These are phyloP conservation scores for Plasmodium knowlesi DNA, from an alignment of 169 alveolate species.

Conservation along the genomic window DNA sequence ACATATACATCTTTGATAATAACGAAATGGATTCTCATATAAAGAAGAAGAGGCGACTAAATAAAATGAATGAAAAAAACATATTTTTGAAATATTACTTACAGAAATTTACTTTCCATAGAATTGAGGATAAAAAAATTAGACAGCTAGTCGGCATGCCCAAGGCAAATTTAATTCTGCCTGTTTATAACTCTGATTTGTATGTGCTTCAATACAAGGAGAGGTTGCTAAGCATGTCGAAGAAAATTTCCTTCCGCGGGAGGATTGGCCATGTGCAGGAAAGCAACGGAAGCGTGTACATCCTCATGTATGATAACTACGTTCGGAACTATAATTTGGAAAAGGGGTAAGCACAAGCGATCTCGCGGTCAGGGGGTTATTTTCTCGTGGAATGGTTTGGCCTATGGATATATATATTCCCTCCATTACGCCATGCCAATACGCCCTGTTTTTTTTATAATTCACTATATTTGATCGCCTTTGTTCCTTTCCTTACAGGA, in stretches of 20 bases:
- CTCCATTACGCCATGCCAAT: not conserved
- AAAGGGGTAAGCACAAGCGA: conserved; percentile 40
- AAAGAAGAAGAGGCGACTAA: conserved; percentile 12
- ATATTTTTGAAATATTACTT: conserved; percentile 40
- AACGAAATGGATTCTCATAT: conserved; percentile 4
- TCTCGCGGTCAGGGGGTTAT: not conserved
- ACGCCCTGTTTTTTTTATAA: not conserved
- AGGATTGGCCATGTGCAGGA: conserved; percentile 39
- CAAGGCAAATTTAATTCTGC: conserved; percentile 29
- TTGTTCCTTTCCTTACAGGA: not conserved
- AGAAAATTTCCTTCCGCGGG: conserved; percentile 29
- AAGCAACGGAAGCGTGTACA: conserved; percentile 20
- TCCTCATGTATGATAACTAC: conserved; percentile 29
- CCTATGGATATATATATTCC: no score
- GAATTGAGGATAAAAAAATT: conserved; percentile 34
- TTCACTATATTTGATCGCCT: not conserved
- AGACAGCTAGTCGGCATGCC: conserved; percentile 56
- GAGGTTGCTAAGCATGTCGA: conserved; percentile 11
- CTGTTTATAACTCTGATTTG: conserved; percentile 23
- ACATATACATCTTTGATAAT: conserved; percentile 39
- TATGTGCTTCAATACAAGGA: conserved; percentile 52
- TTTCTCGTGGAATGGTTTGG: not conserved
- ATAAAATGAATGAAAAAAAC: conserved; percentile 23
- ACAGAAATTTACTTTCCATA: conserved; percentile 5
- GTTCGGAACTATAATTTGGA: conserved; percentile 33